Conservation (phyloP, 1,284 basidiomycete genomes). For the Singerocomus inundabilis region DNA sequence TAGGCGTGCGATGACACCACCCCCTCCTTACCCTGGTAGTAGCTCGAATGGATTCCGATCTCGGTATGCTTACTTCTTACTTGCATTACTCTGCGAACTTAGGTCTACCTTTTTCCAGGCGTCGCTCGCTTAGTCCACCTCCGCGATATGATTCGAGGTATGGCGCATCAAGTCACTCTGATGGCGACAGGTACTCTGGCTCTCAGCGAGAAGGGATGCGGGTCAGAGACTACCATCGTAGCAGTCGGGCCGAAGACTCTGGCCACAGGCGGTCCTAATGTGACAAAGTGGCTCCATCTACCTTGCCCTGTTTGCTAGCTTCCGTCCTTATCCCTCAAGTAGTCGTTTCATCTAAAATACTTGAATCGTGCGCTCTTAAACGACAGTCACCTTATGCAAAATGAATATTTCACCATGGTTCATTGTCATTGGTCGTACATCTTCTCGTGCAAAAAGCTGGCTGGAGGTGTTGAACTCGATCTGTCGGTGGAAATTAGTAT, state of each 20-base stretch:
- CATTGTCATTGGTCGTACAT: conserved; percentile 8
- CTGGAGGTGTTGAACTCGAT: neutral
- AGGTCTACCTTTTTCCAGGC: conserved; percentile 39
- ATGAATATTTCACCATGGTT: conserved; percentile 2
- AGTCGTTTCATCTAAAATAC: conserved; percentile 6
- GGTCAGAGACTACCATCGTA: conserved; percentile 62
- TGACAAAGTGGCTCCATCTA: conserved; percentile 6
- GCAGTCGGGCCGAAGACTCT: conserved; percentile 46
- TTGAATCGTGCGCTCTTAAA: conserved; percentile 8
- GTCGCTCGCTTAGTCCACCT: conserved; percentile 69
- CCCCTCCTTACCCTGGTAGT: conserved; percentile 49
- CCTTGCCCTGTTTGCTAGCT: conserved; percentile 4
- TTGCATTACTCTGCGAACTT: neutral
- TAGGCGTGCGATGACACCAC: conserved; percentile 54
- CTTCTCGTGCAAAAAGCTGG: conserved; percentile 1
- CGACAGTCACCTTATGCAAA: neutral
- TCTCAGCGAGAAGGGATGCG: conserved; percentile 41
- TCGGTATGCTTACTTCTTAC: conserved; percentile 41
- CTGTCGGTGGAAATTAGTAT: conserved; percentile 1
- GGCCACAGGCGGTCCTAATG: conserved; percentile 38
- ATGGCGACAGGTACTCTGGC: conserved; percentile 41
- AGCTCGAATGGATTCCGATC: conserved; percentile 46
- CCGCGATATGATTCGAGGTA: conserved; percentile 46
- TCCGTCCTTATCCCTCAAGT: neutral
- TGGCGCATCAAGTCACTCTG: conserved; percentile 40